These are phyloP conservation scores for Cyclotella choctawhatcheeana DNA, from an alignment of 108 stramenopile species.

Conservation along the genomic window DNA sequence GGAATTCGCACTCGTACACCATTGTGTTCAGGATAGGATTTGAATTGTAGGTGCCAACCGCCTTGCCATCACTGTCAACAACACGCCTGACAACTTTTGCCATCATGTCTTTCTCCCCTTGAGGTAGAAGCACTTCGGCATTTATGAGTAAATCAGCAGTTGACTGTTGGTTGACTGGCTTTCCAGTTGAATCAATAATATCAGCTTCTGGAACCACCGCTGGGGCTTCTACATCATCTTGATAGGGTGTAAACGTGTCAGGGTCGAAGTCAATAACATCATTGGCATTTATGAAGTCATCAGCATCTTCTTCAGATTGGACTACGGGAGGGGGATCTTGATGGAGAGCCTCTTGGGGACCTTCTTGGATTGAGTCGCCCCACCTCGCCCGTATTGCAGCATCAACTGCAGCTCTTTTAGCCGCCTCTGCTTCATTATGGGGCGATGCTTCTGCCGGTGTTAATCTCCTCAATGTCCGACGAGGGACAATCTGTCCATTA, in stretches of 20 bases:
- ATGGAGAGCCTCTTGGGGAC: neutral
- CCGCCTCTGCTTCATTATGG: conserved; percentile 2
- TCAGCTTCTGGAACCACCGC: conserved; percentile 36
- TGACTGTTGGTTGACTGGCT: conserved; percentile 16
- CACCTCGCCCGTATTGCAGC: neutral
- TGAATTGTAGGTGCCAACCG: conserved; percentile 34
- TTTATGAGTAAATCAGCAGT: conserved; percentile 40
- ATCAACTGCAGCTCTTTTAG: conserved; percentile 14
- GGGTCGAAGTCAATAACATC: neutral
- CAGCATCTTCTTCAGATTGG: conserved; percentile 16
- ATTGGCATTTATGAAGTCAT: conserved; percentile 1
- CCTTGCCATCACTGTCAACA: conserved; percentile 32
- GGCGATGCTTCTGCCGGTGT: conserved; percentile 12
- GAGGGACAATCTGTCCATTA: conserved; percentile 38
- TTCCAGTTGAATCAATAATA: conserved; percentile 25
- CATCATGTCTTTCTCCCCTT: conserved; percentile 13
- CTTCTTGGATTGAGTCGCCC: conserved; percentile 2
- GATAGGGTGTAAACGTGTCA: neutral
- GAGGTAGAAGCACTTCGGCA: conserved; percentile 48
- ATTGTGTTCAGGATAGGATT: conserved; percentile 50
- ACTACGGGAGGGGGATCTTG: neutral
- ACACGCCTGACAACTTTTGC: conserved; percentile 35
- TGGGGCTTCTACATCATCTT: conserved; percentile 26
- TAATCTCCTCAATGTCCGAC: conserved; percentile 24
- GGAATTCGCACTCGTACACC: conserved; percentile 50